phyloP scores from a whole-genome alignment of 1,284 basidiomycete species.

The Moniliella sp. region DNA sequence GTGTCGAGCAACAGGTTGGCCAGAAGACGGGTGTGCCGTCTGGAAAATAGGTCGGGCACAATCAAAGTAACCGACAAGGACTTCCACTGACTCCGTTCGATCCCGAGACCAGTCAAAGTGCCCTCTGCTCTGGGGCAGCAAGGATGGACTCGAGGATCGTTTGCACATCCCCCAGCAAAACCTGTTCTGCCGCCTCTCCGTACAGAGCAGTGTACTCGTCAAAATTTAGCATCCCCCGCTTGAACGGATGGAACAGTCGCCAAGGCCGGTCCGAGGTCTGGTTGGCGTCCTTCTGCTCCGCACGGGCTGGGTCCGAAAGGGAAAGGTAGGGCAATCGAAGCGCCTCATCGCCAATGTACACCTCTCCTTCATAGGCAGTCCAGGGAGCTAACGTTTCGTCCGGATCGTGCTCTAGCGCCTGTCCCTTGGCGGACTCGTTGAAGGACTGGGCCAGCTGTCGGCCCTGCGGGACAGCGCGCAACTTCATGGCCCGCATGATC shows the following conservation, averaged over 20 bases:
- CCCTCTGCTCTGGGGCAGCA: constrained; percentile 10
- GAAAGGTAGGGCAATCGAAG: constrained; percentile 22
- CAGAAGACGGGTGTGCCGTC: constrained; percentile 59
- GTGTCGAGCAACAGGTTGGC: constrained; percentile 52
- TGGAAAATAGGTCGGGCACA: constrained; percentile 75
- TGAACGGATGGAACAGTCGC: constrained; percentile 26
- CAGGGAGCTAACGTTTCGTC: no score
- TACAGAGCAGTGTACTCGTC: constrained; percentile 19
- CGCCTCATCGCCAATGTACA: constrained; percentile 20
- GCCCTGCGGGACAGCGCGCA: constrained; percentile 25
- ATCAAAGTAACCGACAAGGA: constrained; percentile 62
- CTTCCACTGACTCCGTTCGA: constrained; percentile 6
- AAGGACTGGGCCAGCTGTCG: constrained; percentile 22
- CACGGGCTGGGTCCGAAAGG: constrained; percentile 1
- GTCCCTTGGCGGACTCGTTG: constrained; percentile 15
- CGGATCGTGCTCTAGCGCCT: constrained; percentile 15
- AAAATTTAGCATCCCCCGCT: constrained; percentile 18
- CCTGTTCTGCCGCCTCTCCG: constrained; percentile 14
- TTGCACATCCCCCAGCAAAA: constrained; percentile 14
- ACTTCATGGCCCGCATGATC: constrained; percentile 31
- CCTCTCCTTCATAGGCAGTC: constrained; percentile 8
- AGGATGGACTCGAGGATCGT: constrained; percentile 11
- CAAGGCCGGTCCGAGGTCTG: constrained; percentile 6
- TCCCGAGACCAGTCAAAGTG: constrained; percentile 18
- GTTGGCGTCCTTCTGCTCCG: background rate